A percentile compares a stretch with the other conserved stretches of the same genome.
These are phyloP conservation scores for Termitomyces sp. DNA, from an alignment of 768 basidiomycete species.

Conservation along the genomic window DNA sequence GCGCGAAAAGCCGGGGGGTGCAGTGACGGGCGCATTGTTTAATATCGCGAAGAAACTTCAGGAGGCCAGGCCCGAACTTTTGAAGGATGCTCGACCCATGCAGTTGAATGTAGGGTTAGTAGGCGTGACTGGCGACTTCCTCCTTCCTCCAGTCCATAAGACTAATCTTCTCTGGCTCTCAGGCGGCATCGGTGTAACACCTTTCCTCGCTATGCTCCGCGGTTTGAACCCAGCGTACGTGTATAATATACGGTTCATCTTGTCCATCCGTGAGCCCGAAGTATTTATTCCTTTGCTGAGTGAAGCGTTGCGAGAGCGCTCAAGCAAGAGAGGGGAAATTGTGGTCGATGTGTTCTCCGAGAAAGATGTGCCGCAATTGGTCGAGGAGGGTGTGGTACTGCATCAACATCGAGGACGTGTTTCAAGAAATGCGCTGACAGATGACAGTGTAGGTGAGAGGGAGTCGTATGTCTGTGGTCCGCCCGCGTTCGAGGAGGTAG, in stretches of 20 bases:
- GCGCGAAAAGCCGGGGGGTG: conserved; percentile 46
- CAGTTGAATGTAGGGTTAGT: conserved; percentile 38
- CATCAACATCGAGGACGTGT: conserved; percentile 18
- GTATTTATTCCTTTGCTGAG: conserved; percentile 39
- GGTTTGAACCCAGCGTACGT: conserved; percentile 4
- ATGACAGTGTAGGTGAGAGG: conserved; percentile 12
- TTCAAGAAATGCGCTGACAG: conserved; percentile 14
- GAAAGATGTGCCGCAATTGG: conserved; percentile 6
- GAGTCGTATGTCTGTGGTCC: conserved; percentile 49
- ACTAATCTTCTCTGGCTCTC: conserved; percentile 49
- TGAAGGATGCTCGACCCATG: conserved; percentile 33
- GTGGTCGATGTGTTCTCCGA: conserved; percentile 36
- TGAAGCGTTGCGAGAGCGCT: conserved; percentile 16
- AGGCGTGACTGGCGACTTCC: conserved; percentile 51
- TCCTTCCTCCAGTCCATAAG: conserved; percentile 19
- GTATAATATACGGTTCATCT: conserved; percentile 38
- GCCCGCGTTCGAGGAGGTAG: conserved; percentile 34
- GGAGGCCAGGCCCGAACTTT: conserved; percentile 31
- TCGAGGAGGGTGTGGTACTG: conserved; percentile 7
- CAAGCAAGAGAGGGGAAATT: conserved; percentile 3
- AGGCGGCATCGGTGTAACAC: conserved; percentile 62
- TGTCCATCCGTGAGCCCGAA: conserved; percentile 51
- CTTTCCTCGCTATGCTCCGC: conserved; percentile 50
- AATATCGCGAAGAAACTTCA: conserved; percentile 36
- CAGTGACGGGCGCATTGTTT: conserved; percentile 53